Base-by-base conservation (phyloP, 805 yeast genomes). In the Sugiyamaella valdiviana region DNA sequence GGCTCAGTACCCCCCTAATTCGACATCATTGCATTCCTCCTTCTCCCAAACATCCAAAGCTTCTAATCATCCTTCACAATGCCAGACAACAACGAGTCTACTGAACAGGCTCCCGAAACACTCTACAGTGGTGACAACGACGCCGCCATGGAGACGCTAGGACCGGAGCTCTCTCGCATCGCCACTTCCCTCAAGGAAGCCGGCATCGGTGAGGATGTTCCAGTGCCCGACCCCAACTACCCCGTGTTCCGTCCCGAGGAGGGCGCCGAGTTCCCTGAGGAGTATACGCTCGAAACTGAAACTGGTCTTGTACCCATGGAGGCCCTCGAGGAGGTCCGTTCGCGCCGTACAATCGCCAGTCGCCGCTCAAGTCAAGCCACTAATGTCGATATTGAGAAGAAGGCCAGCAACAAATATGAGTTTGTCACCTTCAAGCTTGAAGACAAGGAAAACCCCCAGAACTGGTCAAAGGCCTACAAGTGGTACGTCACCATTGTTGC, bases 371-470 rank as follows among this genome's bases (percentile, higher is more conserved):
- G 26, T 5, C n/a, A 3, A 6, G 38, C 29, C 19, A 26, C 32
- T 26, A 26, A 26, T 6, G 32, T 26, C 14, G 52, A 40, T 6
- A 29, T n/a, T n/a, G 38, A 37, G 36, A 37, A 45, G 24, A 17
- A 17, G 12, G 39, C 17, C n/a, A 49, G 37, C 14, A 19, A 16
- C 5, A 38, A 37, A 35, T 46, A 5, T 15, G 49, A 46, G 63
- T 85, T 87, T 62, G 96, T 90, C 49, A 89, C 96, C 0, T 89
- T 88, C 63, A 69, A 73, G 5, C 70, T 80, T 16, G 76, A 78
- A 53, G 98, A 90, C 64, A 95, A 95, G 0, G 91, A 79, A 58
- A 90, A 90, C 66, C 97, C 97, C 23, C 83, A 82, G 61, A 89
- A 89, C 65, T 89, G 97, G 97, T 68, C 76, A 21, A 47, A 69